Conservation (phyloP, 148 eudicot genomes). For the Rhododendron mucronatum region DNA sequence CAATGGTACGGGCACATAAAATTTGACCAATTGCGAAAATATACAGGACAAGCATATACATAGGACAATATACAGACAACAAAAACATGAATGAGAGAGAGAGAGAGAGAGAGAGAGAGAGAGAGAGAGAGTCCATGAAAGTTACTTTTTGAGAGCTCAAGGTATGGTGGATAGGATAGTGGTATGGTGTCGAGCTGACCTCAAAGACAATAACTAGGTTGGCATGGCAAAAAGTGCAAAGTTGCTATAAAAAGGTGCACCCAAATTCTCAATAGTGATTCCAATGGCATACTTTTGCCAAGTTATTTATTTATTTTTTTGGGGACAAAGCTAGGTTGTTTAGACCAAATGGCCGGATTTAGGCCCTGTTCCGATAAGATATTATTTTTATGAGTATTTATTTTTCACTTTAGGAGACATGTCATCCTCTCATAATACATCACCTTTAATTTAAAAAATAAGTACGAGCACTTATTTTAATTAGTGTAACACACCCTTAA, state of each 20-base stretch:
- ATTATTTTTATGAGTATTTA: no score
- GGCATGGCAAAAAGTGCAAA: background rate
- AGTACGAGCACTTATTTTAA: no score
- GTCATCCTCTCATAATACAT: no score
- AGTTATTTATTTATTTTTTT: no score
- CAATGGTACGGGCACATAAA: no score
- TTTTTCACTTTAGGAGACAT: accelerated
- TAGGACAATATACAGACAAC: background rate
- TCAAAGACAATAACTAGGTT: background rate
- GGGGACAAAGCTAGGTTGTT: background rate
- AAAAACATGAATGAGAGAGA: background rate
- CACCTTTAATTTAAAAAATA: no score
- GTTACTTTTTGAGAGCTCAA: background rate
- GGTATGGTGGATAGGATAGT: background rate
- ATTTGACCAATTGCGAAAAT: background rate
- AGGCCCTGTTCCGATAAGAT: no score
- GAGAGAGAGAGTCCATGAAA: no score
- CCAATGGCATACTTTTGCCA: background rate
- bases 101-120: no score
- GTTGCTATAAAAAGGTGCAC: background rate
- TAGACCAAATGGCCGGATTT: background rate
- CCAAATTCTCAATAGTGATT: background rate
- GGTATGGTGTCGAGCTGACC: background rate
- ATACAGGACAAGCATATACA: no score
- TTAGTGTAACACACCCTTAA: no score